These are phyloP conservation scores for Oryza meyeriana DNA, from an alignment of 176 grass and related monocot species.

Conservation along the genomic window DNA sequence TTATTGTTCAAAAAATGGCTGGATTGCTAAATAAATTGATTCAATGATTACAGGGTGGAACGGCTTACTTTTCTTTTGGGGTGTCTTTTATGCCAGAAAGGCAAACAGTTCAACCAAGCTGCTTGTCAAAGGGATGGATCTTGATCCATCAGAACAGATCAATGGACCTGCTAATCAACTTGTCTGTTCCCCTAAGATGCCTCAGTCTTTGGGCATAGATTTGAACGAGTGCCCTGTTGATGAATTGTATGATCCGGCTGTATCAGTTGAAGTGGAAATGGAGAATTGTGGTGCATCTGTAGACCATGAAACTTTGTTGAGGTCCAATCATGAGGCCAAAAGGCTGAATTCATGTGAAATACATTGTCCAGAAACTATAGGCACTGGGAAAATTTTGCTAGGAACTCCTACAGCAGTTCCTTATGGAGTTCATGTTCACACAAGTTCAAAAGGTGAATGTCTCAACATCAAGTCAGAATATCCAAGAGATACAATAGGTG, in stretches of 20 bases:
- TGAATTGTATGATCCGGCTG: constrained; percentile 34
- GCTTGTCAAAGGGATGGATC: constrained; percentile 15
- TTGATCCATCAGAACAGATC: constrained; percentile 18
- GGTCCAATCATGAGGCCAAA: constrained; percentile 24
- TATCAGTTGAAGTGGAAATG: constrained; percentile 31
- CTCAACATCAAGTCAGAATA: constrained; percentile 16
- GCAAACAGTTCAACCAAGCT: constrained; percentile 22
- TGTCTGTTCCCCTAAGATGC: constrained; percentile 35
- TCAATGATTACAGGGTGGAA: constrained; percentile 83
- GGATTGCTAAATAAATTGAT: constrained; percentile 32
- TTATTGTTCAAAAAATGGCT: constrained; percentile 15
- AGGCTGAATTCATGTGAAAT: constrained; percentile 31
- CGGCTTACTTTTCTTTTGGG: constrained; percentile 88
- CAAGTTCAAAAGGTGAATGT: constrained; percentile 3
- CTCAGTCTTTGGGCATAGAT: constrained; percentile 59
- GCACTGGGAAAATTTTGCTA: constrained; percentile 4
- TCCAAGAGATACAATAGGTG: constrained; percentile 44
- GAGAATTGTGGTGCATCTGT: constrained; percentile 31
- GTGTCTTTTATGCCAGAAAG: constrained; percentile 61
- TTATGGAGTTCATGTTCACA: constrained; percentile 5
- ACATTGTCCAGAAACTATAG: constrained; percentile 5
- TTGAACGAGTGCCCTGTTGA: constrained; percentile 56
- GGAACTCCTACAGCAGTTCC: constrained; percentile 17
- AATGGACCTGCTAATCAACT: constrained; percentile 32
- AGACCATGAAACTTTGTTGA: constrained; percentile 23